A percentile compares a stretch with the other conserved stretches of the same genome.
phyloP scores from a whole-genome alignment of 495 filamentous ascomycete species.

The Annulohypoxylon bovei region DNA sequence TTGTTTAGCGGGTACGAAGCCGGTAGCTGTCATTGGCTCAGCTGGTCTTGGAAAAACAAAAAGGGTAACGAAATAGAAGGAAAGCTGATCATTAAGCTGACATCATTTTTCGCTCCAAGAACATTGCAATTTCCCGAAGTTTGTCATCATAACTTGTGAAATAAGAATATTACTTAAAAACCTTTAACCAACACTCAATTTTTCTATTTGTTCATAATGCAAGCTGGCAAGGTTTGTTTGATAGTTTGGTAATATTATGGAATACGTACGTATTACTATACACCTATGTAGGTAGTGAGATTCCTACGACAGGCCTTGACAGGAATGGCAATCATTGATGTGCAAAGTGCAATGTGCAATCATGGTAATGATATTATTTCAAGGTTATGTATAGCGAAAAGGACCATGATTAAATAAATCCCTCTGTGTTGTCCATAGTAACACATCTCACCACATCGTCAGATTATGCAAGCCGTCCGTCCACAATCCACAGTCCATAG shows the following conservation, averaged over 20 bases:
- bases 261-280: not conserved
- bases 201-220: not conserved
- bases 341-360: not conserved
- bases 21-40: conserved; percentile 25
- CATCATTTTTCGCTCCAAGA: conserved; percentile 31
- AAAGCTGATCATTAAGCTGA: conserved; percentile 34
- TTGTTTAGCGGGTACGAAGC: conserved; percentile 34
- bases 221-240: not conserved
- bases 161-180: conserved; percentile 10
- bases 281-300: not conserved
- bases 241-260: not conserved
- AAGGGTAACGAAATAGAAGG: conserved; percentile 37
- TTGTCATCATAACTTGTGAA: conserved; percentile 16
- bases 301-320: not conserved
- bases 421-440: not conserved
- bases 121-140: conserved; percentile 36
- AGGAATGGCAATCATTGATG: too few relatives aligned
- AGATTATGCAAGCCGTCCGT: not conserved
- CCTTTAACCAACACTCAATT: not conserved
- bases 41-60: conserved; percentile 24
- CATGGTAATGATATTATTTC: not conserved
- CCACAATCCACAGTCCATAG: not conserved
- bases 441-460: not conserved
- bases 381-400: not conserved
- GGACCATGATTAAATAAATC: not conserved